A percentile compares a stretch with the other conserved stretches of the same genome.
These are phyloP conservation scores for Pseudogymnoascus sp. DNA, from an alignment of 2,329 filamentous ascomycete genomes.

Conservation along the genomic window DNA sequence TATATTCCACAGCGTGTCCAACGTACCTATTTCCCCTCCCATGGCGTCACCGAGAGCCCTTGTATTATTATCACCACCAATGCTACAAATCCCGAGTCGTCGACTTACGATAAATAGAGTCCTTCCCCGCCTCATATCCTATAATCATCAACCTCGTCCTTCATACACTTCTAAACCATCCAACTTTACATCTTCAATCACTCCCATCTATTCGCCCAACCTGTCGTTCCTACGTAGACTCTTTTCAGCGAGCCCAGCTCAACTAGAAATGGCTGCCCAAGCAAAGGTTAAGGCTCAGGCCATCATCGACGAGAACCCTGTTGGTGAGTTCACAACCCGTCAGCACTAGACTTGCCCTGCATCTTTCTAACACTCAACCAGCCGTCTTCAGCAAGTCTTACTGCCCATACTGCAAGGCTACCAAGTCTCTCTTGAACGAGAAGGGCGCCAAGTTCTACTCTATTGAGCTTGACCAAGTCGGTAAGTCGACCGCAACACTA, in stretches of 20 bases:
- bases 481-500: conserved; percentile 43
- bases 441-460: conserved; percentile 63
- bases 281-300: conserved; percentile 74
- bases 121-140: not conserved
- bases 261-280: conserved; percentile 66
- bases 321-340: conserved; percentile 49
- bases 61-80: conserved; percentile 1
- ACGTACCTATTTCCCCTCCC: not conserved
- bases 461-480: conserved; percentile 77
- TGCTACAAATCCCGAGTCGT: conserved; percentile 2
- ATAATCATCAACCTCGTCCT: not conserved
- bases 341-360: not conserved
- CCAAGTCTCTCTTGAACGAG: conserved; percentile 66
- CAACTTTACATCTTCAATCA: not conserved
- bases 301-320: conserved; percentile 82
- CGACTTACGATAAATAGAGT: conserved; percentile 9
- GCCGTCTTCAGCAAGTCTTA: conserved; percentile 96
- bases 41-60: conserved; percentile 1
- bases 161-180: not conserved
- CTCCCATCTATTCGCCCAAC: conserved; percentile 22
- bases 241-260: conserved; percentile 52
- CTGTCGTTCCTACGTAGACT: conserved; percentile 66
- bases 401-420: conserved; percentile 82
- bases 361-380: conserved; percentile 26
- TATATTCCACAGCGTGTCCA: not conserved